Percentiles rank a stretch among this genome's conserved stretches.
These are phyloP conservation scores for Nasturtium officinale DNA, from an alignment of 345 rosid genomes.

Conservation along the genomic window DNA sequence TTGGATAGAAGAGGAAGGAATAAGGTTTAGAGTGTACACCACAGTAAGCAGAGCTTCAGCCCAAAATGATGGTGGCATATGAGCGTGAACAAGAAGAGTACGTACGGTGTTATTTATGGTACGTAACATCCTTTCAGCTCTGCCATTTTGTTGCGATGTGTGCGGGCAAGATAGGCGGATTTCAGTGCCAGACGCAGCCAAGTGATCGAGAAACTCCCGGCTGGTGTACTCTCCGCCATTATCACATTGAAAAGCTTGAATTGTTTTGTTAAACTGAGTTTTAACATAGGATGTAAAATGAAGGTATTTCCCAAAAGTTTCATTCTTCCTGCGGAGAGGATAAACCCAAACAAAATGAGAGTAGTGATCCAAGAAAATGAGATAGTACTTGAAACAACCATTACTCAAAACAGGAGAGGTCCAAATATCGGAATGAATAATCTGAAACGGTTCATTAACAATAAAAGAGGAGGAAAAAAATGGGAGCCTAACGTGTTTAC, in stretches of 20 bases:
- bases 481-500: too few species aligned
- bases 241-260: background rate
- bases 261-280: background rate
- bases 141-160: background rate
- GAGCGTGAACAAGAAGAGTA: background rate
- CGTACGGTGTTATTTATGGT: background rate
- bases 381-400: background rate
- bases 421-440: background rate
- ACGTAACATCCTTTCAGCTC: background rate
- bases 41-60: background rate
- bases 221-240: background rate
- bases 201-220: background rate
- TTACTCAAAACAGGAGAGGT: background rate
- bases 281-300: too few species aligned
- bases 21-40: background rate
- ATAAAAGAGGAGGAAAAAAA: too few species aligned
- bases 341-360: constrained; percentile 2
- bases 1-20: background rate
- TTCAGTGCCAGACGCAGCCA: background rate
- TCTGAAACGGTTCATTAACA: background rate
- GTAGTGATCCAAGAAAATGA: background rate
- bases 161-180: background rate
- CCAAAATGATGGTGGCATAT: rapidly evolving
- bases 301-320: too few species aligned
- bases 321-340: background rate